Base-by-base conservation (phyloP, 2,329 filamentous ascomycete genomes). In the Diaporthe sp. region DNA sequence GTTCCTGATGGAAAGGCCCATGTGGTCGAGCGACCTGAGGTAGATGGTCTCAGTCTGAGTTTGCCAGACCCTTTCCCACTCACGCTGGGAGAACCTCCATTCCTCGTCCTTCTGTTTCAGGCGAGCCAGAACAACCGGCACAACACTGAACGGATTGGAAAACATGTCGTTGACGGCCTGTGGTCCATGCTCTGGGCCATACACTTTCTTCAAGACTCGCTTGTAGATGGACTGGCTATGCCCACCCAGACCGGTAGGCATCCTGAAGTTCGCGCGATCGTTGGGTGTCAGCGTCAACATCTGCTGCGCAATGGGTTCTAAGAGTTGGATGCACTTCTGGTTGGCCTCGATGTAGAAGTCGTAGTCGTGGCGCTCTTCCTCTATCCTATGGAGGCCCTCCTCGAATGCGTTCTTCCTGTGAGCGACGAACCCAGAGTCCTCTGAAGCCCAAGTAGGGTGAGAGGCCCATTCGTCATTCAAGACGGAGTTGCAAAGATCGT, bases 11-110 rank as follows among this genome's bases (percentile, higher is more conserved):
- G 95, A 93, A 76, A 98, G 95, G 28, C 95, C 95, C 90, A 98
- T 98, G 81, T 99, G 97, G 81, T 99, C 97, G 71, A 99, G 91
- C 83, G 95, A 98, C 87, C 95, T 97, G 86, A 97, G 94, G 85
- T 98, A 98, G 87, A 98, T 96, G 81, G 94, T 93, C 82, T 98
- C 94, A 34, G 96, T 98, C 86, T 98, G 97, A 68, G 95, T 93
- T 78, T 97, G 95, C 97, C 97, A 99, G 10, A 99, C 95, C 85
- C 98, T 98, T 84, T 98, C 96, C 97, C 97, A 99, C 82, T 99
- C 97, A 44, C 97, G 95, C 88, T 94, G 96, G 8, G 95, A 96
- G 79, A 97, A 96, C 78, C 98, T 95, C 97, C 97, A 99, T 81
- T 98, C 96, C 83, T 99, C 97, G 59, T 97, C 93, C 83, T 98